Evolutionary conservation across 257 asterid species (phyloP), one percentile per base, ranked within the genome.

Genomic region (Verbascum thapsus): DNA sequence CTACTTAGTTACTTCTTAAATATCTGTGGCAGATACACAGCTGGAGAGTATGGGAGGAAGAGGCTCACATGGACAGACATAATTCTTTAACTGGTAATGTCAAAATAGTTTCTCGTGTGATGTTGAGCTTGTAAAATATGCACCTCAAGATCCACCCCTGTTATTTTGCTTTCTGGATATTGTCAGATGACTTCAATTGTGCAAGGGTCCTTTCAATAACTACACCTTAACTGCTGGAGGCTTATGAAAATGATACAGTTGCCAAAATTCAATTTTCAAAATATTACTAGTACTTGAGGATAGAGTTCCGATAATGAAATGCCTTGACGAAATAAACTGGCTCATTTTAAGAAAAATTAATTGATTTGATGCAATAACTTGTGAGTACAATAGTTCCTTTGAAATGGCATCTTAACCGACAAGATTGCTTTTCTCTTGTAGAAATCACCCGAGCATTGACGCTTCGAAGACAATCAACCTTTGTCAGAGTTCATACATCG

Each of bases 21-120:
- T 59, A 54, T 61, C 35, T 61, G 7, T 77, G 75, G 66, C 66
- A 94, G 99, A 76, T 94, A 58, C 99, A 94, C 58, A 84, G 84
- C 69, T 94, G 98, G 99, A 82, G 98, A 73, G 30, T 19, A 53
- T 94, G 99, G 99, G 99, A 94, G 80, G 90, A 88, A 26, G 98
- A 94, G 82, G 99, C 99, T 73, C 95, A 69, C 51, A 60, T 78
- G 87, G 95, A 85, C 77, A 80, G 76, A 30, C 80, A 76, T 55
- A 76, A 86, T 71, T 68, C 95, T 12, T 80, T 90, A 78, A 77
- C 73, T 11, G 97, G 97, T 90, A 79, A 68, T 50, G 32, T 43
- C 53, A 6, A 1, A 34, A 55, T 15, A 42, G 30, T 68, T n/a
- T 63, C 30, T 56, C 61, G 17, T 13, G 19, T 34, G 58, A 47